Evolutionary conservation across 176 grass and related monocot genomes (phyloP).

Genomic region (Areca catechu): DNA sequence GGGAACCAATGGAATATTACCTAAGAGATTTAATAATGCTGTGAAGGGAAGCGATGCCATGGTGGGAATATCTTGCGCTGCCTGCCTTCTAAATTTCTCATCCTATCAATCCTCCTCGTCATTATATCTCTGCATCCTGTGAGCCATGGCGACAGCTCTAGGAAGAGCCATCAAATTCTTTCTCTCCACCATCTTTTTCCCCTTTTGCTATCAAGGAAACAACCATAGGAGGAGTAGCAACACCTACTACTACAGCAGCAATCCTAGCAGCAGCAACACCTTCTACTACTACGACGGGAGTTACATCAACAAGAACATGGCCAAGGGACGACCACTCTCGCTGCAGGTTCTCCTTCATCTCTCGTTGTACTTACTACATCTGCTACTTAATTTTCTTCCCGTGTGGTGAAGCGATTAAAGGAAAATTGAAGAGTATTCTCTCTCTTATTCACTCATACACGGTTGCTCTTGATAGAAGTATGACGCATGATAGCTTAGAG

Average conservation of each 20-base stretch:
- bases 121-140: neutral
- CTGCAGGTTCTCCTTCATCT: constrained; percentile 1
- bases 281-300: neutral
- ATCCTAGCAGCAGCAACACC: constrained; percentile 4
- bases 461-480: too few species aligned
- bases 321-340: constrained; percentile 15
- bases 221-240: neutral
- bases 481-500: too few species aligned
- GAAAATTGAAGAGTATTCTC: neutral
- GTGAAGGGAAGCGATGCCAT: neutral
- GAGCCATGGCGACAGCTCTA: constrained; percentile 4
- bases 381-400: neutral
- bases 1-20: constrained; percentile 3
- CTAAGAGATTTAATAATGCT: neutral
- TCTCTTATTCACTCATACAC: too few species aligned
- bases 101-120: neutral
- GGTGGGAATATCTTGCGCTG: constrained; percentile 1
- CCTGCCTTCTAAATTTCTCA: neutral
- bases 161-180: constrained; percentile 11
- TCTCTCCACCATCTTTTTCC: constrained; percentile 1
- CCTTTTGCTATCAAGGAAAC: neutral
- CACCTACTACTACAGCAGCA: constrained; percentile 11
- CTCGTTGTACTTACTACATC: neutral
- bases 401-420: neutral
- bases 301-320: constrained; percentile 6